Base-by-base conservation (phyloP, 2,329 filamentous ascomycete species). In the Ceratocystis papillata region DNA sequence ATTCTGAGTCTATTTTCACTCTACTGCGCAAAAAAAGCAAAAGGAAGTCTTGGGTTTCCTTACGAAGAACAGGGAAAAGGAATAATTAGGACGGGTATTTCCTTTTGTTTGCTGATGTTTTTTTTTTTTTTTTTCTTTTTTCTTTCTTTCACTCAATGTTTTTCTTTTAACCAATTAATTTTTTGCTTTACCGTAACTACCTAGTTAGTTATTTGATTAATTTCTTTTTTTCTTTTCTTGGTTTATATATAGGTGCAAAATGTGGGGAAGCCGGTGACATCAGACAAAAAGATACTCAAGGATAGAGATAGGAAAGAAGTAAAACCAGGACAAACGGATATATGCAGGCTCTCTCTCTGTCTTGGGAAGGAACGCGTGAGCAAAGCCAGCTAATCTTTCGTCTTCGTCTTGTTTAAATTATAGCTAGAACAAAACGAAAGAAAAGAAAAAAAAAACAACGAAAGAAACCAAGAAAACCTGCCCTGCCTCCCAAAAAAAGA, bases 321-420 rank as follows among this genome's bases (percentile, higher is more conserved):
- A n/a, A 50, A 50, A 25, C 20, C 37, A 12, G 37, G 37, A 41
- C 37, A 41, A 41, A 10, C 37, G 12, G 37, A 41, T 41, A 41
- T 41, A 5, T 41, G 37, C 37, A 12, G 37, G 10, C 10, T 41
- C 12, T 41, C 10, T 12, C 10, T 41, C 12, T 41, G 10, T 12
- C 10, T 41, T 41, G 62, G 25, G 44, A 45, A 62, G 8, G 59
- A 68, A 65, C 67, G n/a, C 45, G 63, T 53, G 62, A 68, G 53
- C 22, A 48, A 30, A 50, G n/a, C 48, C 48, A 12, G n/a, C 5
- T 53, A 8, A 25, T 25, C 48, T 20, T 25, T 20, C 7, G 48
- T 8, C 22, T 20, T n/a, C n/a, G n/a, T 53, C 48, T n/a, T 53
- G 22, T 20, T 53, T 53, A 5, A 53, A 53, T 10, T 53, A 53